These are phyloP conservation scores for Lactarius sanguifluus DNA, from an alignment of 768 basidiomycete genomes.

Conservation along the genomic window DNA sequence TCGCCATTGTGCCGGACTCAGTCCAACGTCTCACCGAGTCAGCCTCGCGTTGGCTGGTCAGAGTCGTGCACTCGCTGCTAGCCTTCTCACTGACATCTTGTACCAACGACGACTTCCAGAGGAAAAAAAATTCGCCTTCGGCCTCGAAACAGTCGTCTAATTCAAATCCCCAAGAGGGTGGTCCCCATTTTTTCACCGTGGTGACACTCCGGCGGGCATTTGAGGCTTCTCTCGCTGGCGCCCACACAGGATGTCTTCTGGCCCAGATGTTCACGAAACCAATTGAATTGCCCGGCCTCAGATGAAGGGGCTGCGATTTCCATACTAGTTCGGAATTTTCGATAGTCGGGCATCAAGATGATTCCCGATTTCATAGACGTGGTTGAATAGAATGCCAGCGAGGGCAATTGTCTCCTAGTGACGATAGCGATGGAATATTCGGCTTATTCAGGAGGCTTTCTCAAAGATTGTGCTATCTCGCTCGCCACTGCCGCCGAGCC, in stretches of 20 bases:
- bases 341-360: background rate
- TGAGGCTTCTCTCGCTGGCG: no score
- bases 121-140: no score
- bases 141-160: background rate
- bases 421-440: background rate
- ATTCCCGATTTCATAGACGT: background rate
- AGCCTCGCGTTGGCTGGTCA: no score
- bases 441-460: background rate
- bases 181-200: background rate
- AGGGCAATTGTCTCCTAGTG: background rate
- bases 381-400: no score
- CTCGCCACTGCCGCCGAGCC: background rate
- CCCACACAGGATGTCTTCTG: background rate
- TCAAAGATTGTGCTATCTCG: background rate
- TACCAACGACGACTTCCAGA: background rate
- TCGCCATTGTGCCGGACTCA: no score
- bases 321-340: background rate
- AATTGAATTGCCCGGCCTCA: background rate
- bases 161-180: background rate
- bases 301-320: background rate
- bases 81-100: no score
- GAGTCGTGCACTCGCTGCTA: no score
- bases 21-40: no score
- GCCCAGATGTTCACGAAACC: background rate
- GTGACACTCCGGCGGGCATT: background rate